Percentiles rank a stretch among this genome's conserved stretches.
Conservation (phyloP, 148 eudicot species). For the Rhododendron williamsianum region DNA sequence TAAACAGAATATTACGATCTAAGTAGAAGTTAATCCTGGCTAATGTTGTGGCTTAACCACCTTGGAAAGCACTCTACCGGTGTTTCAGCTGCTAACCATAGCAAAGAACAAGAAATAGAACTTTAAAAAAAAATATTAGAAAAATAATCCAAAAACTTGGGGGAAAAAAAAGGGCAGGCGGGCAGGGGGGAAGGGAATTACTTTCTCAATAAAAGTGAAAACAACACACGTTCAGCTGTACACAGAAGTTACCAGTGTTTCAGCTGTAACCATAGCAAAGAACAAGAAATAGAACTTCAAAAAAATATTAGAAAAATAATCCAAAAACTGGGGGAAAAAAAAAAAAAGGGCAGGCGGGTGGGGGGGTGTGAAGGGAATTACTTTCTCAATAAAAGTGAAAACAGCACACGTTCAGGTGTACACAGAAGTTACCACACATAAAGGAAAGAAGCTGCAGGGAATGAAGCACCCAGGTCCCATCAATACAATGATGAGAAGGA, state of each 20-base stretch:
- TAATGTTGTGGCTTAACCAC: neutral
- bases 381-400: neutral
- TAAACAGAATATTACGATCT: neutral
- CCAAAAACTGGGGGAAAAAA: neutral
- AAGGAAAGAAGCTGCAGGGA: neutral
- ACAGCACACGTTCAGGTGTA: neutral
- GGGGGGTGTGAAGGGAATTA: neutral
- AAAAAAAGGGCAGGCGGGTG: too few species aligned
- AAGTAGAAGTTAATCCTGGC: neutral
- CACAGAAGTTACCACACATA: neutral
- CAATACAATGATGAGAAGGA: neutral
- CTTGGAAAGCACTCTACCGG: neutral
- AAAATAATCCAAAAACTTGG: neutral
- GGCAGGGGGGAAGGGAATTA: too few species aligned
- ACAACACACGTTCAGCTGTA: too few species aligned
- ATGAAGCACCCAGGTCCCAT: neutral
- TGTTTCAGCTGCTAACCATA: neutral
- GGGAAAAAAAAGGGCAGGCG: too few species aligned
- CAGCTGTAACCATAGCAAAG: too few species aligned
- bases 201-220: too few species aligned
- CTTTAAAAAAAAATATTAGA: neutral
- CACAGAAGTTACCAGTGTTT: too few species aligned
- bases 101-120: neutral
- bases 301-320: neutral
- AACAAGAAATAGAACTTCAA: neutral